Base-by-base conservation (phyloP, 805 yeast genomes). In the Wickerhamiella bombiphila region DNA sequence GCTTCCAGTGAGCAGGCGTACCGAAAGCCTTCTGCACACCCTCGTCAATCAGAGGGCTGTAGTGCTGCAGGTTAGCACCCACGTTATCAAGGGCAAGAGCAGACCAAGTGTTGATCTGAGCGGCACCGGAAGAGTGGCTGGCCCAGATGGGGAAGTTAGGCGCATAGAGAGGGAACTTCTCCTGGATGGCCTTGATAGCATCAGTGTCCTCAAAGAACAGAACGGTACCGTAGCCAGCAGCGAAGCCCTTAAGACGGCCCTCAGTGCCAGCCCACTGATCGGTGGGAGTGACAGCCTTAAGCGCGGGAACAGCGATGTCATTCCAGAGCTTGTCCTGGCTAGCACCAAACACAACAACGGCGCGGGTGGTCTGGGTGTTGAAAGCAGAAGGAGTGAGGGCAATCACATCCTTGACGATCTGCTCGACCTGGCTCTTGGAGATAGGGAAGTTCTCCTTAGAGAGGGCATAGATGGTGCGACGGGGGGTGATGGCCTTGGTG, bases 11-110 rank as follows among this genome's bases (percentile, higher is more conserved):
- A 34, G 49, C 52, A 40, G 71, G 71, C 21, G 64, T 56, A 32
- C 48, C 51, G 46, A 59, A 66, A 43, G 60, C 57, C 45, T 63
- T 44, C 35, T 63, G 64, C 15, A 55, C 46, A 21, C 33, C 35
- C 29, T 51, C 61, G 45, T 58, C 57, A 36, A 69, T 63, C 34
- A 57, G 55, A 34, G 61, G 66, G 52, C 65, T 66, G 62, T 63
- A 70, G 54, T 69, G 74, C 55, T 69, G 75, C 46, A 69, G 58
- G 47, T 66, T 68, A 43, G 62, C 70, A 44, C 73, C 74, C 32
- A 68, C 51, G 35, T 68, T 68, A 40, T 64, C 51, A 22, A 57
- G 58, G 36, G 61, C 57, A 20, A 69, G 54, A 20, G 68, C 68
- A 30, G 69, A 55, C 75, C 75, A 69, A 15, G 66, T 51, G 45